Conservation (phyloP, 2,329 filamentous ascomycete genomes). For the Botrytis deweyae region DNA sequence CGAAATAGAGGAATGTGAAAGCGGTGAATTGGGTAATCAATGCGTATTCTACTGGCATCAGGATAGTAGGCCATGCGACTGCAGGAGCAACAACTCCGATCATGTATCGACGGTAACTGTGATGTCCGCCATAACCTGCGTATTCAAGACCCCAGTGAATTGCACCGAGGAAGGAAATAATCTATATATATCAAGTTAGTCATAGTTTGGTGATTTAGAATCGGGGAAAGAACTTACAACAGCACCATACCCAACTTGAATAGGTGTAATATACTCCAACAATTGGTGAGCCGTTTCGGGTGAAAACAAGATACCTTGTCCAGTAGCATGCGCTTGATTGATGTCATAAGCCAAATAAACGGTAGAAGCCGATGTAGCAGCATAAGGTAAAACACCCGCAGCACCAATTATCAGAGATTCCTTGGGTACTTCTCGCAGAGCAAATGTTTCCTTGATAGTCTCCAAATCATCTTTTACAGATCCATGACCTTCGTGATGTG, state of each 20-base stretch:
- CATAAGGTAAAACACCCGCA: constrained; percentile 80
- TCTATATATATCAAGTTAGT: constrained; percentile 47
- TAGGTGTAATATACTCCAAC: constrained; percentile 74
- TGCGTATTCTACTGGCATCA: constrained; percentile 81
- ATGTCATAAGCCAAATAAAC: constrained; percentile 81
- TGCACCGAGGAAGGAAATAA: constrained; percentile 90
- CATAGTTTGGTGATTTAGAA: neutral
- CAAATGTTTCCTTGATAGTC: constrained; percentile 68
- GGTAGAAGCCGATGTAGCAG: constrained; percentile 79
- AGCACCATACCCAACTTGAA: constrained; percentile 89
- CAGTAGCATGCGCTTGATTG: constrained; percentile 62
- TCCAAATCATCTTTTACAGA: constrained; percentile 57
- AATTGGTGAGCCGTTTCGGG: constrained; percentile 68
- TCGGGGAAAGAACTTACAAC: constrained; percentile 55
- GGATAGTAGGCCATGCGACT: constrained; percentile 84
- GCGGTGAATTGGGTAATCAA: constrained; percentile 82
- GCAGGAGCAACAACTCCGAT: constrained; percentile 77
- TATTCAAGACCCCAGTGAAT: constrained; percentile 93
- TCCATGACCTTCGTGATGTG: constrained; percentile 44
- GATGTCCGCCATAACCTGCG: constrained; percentile 63
- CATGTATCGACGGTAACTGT: constrained; percentile 78
- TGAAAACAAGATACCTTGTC: constrained; percentile 62
- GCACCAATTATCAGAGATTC: constrained; percentile 68
- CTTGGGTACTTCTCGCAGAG: constrained; percentile 61
- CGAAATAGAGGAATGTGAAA: constrained; percentile 84